phyloP scores from a whole-genome alignment of 1,284 basidiomycete genomes.

The Fomitopsis palustris region DNA sequence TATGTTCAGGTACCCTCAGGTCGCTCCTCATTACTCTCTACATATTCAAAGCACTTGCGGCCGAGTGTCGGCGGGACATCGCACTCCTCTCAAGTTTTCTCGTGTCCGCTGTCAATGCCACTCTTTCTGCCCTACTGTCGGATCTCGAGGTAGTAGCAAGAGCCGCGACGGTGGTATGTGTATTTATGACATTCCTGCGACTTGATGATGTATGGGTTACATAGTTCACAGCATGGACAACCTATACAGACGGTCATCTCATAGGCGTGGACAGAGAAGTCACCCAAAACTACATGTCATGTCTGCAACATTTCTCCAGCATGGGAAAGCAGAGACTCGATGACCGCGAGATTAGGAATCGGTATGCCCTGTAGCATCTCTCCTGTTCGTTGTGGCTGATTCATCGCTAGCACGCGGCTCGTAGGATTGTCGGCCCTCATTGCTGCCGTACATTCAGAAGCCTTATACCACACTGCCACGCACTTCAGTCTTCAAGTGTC shows the following conservation, averaged over 20 bases:
- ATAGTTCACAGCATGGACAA: constrained; percentile 91
- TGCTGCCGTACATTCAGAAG: constrained; percentile 83
- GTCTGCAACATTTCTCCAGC: constrained; percentile 65
- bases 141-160: constrained; percentile 87
- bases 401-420: constrained; percentile 64
- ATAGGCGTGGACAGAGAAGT: constrained; percentile 75
- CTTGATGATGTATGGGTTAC: not conserved
- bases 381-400: not conserved
- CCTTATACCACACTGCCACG: constrained; percentile 72
- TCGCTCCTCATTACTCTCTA: constrained; percentile 85
- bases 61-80: constrained; percentile 87
- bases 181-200: not conserved
- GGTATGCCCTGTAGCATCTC: constrained; percentile 35
- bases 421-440: constrained; percentile 85
- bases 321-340: constrained; percentile 50
- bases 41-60: constrained; percentile 83
- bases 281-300: constrained; percentile 69
- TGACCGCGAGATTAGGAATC: constrained; percentile 67
- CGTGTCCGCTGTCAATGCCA: constrained; percentile 69
- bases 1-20: constrained; percentile 34
- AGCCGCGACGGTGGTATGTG: constrained; percentile 76
- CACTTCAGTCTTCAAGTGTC: constrained; percentile 76
- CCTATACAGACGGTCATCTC: constrained; percentile 81
- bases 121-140: constrained; percentile 57
- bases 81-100: constrained; percentile 78